These are phyloP conservation scores for Leishmania turanica DNA, from an alignment of 208 protist genomes.

Conservation along the genomic window DNA sequence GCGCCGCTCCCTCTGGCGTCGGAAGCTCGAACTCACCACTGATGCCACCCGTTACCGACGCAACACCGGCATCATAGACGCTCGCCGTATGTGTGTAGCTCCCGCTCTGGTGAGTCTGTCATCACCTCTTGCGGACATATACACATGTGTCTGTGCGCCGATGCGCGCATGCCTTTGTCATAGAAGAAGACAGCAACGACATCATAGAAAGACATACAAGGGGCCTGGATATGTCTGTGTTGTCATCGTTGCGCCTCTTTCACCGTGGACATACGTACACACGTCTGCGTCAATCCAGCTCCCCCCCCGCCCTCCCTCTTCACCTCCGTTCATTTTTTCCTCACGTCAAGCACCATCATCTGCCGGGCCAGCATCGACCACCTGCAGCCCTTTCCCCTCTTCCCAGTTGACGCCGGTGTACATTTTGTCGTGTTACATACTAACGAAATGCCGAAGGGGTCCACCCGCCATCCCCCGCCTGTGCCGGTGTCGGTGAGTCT, in stretches of 20 bases:
- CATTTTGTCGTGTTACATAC: background rate
- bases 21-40: background rate
- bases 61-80: background rate
- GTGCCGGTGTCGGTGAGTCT: background rate
- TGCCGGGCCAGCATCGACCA: background rate
- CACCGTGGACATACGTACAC: background rate
- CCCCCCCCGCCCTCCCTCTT: too few species aligned
- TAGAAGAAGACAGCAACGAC: background rate
- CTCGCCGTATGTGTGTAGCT: background rate
- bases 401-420: background rate
- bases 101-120: background rate
- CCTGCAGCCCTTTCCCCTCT: background rate
- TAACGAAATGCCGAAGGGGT: too few species aligned
- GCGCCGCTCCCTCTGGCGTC: constrained; percentile 2
- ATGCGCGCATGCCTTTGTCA: background rate
- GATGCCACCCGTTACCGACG: constrained; percentile 1
- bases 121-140: background rate
- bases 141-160: background rate
- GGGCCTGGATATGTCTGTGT: background rate
- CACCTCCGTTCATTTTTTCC: background rate
- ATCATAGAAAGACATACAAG: background rate
- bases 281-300: background rate
- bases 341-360: background rate
- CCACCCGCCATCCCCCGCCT: too few species aligned
- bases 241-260: background rate